Evolutionary conservation across 2,329 filamentous ascomycete genomes (phyloP), one percentile per base, ranked within the genome.

Genomic region (Botrytis porri): DNA sequence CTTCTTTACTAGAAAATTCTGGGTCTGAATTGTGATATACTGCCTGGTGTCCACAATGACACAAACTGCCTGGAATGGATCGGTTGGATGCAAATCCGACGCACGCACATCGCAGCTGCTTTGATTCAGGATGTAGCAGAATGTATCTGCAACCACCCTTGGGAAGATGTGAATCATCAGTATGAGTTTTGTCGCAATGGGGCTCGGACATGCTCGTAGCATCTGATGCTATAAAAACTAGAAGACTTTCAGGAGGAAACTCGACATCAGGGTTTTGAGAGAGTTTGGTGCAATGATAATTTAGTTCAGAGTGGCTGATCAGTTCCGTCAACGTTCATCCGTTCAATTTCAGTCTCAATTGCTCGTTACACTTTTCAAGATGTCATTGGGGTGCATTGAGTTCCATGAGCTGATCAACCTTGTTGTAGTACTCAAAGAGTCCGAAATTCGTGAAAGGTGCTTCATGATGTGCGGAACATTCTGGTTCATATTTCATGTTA

Each of bases 81-180:
- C 82, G 83, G 79, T 88, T 89, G 73, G 86, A 84, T 7, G 85
- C 85, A 79, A 90, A 90, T 74, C 85, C 83, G 74, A 87, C 85
- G 77, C 88, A 90, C 62, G 85, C 87, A 79, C 88, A 90, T 61
- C 88, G 86, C 73, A 88, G 84, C 69, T 88, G 87, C 76, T 86
- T 87, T 79, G 88, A 83, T 77, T 88, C 86, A 9, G 88, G 86
- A 72, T 86, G 83, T 41, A 88, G 82, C 43, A 90, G 80, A 75
- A 90, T 89, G 77, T 87, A 89, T 74, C 87, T 86, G 76, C 88
- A 90, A 76, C 88, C 86, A 45, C 88, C 88, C 76, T 85, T 83
- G 22, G 88, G 88, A 35, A 90, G 83, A 67, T 83, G 83, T 54
- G 83, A 86, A 73, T 87, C 85, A 70, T 75, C 72, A 29, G 69